Evolutionary conservation across 257 asterid genomes (phyloP), one percentile per base, ranked within the genome.

Genomic region (Nicotiana noctiflora): DNA sequence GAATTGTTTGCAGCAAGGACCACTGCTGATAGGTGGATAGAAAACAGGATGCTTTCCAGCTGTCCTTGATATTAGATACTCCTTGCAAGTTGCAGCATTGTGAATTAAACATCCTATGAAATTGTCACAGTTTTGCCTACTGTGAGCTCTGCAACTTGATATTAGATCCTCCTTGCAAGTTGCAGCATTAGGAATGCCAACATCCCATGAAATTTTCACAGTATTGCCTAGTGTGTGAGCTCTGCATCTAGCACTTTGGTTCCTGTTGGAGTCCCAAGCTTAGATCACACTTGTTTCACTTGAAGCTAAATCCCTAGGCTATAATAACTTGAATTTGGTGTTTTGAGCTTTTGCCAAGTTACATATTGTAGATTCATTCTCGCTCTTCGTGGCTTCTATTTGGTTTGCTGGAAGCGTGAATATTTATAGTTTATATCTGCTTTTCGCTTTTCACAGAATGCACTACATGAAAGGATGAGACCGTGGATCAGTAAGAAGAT

Each of bases 401-500:
- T 72, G 78, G 78, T 72, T 72, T 72, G 18, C 57, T 49, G 60
- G 78, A 23, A 12, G 23, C 15, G 14, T 49, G 78, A 49, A 49
- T 46, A 21, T 14, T 23, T 46, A 46, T 72, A 72, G 60, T 72
- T 25, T 49, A 7, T 19, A 44, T 75, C 23, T 61, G 29, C 59
- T 60, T 64, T 82, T 40, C 11, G 23, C 76, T 63, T 75, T 84
- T 84, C 21, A 72, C 94, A 95, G 99, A 92, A 92, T 82, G 86
- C 86, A 17, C 85, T 95, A 86, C 97, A 93, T 11, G 97, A 91
- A 85, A 87, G 90, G 82, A 87, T 96, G 98, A 92, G 90, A 84
- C 98, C 98, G 1, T 96, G 99, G 99, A 88, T 94, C 79, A 88
- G 97, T 60, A 94, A 92, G 94, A 96, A 96, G 94, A 96, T 96